Evolutionary conservation across 1,284 basidiomycete genomes (phyloP), one percentile per base, ranked within the genome.

Genomic region (Laetiporus sulphureus): DNA sequence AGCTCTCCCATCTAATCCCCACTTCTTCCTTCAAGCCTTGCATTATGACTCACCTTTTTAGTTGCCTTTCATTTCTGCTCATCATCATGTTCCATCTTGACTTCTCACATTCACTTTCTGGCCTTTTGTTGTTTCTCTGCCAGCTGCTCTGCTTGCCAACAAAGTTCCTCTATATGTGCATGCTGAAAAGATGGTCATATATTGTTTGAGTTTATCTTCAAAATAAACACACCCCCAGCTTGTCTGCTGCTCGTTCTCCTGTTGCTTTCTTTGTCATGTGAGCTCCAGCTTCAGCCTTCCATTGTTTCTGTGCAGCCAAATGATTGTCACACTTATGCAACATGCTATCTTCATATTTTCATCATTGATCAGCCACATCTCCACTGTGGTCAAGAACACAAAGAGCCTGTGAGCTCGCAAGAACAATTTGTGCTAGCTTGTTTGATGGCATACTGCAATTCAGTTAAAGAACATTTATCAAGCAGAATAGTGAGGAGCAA

Each of bases 311-410:
- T 21, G 72, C 66, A 5, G 73, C 63, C 23, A 91, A 66, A 54
- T 91, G 86, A 36, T 89, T 87, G 11, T 90, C 87, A 1, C 79
- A 83, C 45, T 79, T 79, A 40, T 85, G 72, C 38, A 94, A 62
- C 68, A 96, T 79, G 57, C 76, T 83, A 45, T 91, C 84, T 20
- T 91, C 90, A 54, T 95, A 96, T 58, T 86, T 84, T 32, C 81
- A 74, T 43, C 93, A 78, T 54, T 95, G 88, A 54, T 92, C 85
- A 0, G 91, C 91, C 36, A 95, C 74, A 38, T 94, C 91, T 5
- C 75, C 71, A 52, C 73, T 87, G 62, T 95, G 97, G 89, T 87
- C 8, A 97, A 71, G 0, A 83, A 79, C 8, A 77, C 83, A 65
- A 95, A 96, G 5, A 92, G 66, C 51, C 90, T 93, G 20, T 5